These are phyloP conservation scores for Sisymbrium altissimum DNA, from an alignment of 345 rosid genomes.

Conservation along the genomic window DNA sequence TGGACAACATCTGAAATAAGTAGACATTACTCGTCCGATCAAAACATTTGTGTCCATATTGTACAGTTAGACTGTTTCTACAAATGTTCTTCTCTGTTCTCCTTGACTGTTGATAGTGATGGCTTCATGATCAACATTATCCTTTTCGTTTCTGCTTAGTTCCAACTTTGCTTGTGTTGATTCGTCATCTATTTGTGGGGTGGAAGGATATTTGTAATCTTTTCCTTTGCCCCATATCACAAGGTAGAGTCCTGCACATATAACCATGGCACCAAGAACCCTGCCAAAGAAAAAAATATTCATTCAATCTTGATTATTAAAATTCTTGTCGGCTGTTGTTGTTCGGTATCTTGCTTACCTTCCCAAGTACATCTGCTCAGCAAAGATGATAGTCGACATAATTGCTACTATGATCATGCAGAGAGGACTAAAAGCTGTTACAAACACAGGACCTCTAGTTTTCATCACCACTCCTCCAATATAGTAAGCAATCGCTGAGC, in stretches of 20 bases:
- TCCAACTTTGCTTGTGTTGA: constrained; percentile 28
- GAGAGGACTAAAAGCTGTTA: constrained; percentile 75
- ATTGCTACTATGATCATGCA: constrained; percentile 81
- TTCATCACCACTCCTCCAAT: constrained; percentile 73
- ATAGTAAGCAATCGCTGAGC: constrained; percentile 78
- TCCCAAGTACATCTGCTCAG: constrained; percentile 79
- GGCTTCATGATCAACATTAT: constrained; percentile 32
- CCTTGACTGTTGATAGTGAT: constrained; percentile 27
- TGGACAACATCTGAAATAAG: background rate
- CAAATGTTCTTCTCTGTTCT: constrained; percentile 15
- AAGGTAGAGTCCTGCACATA: constrained; percentile 72
- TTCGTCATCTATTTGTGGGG: constrained; percentile 4
- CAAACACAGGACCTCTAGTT: constrained; percentile 87
- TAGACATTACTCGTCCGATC: background rate
- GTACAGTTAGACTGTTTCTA: background rate
- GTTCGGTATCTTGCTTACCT: constrained; percentile 43
- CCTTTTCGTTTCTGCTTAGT: constrained; percentile 9
- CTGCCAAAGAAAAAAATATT: constrained; percentile 33
- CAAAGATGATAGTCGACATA: constrained; percentile 66
- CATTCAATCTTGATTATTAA: background rate
- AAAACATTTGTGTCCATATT: background rate
- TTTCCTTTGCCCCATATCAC: constrained; percentile 88
- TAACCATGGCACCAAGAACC: constrained; percentile 71
- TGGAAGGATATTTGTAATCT: constrained; percentile 41
- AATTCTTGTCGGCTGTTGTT: background rate